Evolutionary conservation across 805 yeast species (phyloP), one percentile per base, ranked within the genome.

Genomic region (baker's yeast (Saccharomyces cerevisiae)): DNA sequence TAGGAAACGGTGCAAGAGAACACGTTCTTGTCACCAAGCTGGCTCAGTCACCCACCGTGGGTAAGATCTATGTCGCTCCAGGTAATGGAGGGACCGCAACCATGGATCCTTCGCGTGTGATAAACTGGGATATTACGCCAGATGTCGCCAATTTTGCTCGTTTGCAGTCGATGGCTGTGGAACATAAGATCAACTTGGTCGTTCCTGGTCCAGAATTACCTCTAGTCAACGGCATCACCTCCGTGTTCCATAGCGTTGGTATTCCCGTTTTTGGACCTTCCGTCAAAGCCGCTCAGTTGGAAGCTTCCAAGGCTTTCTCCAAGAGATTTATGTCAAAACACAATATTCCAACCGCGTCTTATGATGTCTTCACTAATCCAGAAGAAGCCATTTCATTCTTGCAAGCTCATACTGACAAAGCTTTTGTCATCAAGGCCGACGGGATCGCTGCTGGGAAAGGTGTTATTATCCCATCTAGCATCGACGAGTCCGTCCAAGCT

Each of bases 141-240:
- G 70, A 82, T 27, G 80, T 83, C 56, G 73, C 72, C n/a, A 85
- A 90, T 61, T 94, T 94, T 63, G 78, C 77, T 1, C 72, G 74
- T 31, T 78, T 94, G 57, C 88, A 83, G 54, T 74, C 82, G 55
- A 91, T 91, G 71, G 96, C 97, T 5, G 68, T 76, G 14, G 80
- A 80, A 29, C 75, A 91, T 53, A 63, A 79, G 4, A 79, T 94
- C 52, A 79, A 76, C 51, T 76, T 94, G 54, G 98, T 89, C 4
- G 77, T 94, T 47, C 98, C 99, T 41, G 99, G 99, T 32, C 99
- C 99, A n/a, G 99, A 94, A 73, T 96, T 90, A 73, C 98, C 99
- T 41, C 77, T 95, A 58, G 97, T 95, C 31, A 97, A 94, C 65
- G 99, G 99, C 51, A 83, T 94, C 57, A 70, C 91, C 28, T 70